Percentiles rank a stretch among this genome's conserved stretches.
These are phyloP conservation scores for Alternaria triticimaculans DNA, from an alignment of 2,329 filamentous ascomycete genomes.

Conservation along the genomic window DNA sequence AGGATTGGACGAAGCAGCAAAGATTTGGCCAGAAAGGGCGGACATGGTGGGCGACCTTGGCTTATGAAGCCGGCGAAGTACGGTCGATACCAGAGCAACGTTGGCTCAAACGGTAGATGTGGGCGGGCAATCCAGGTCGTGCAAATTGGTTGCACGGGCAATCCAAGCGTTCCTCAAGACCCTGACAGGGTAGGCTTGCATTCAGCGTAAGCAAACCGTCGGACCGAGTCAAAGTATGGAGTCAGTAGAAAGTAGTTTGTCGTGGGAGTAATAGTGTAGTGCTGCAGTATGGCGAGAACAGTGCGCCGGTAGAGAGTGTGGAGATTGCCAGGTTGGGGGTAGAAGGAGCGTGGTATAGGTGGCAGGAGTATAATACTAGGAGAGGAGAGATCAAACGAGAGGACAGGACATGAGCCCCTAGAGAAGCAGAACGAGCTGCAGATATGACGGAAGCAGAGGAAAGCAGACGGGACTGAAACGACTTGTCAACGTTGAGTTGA, in stretches of 20 bases:
- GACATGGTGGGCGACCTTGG: constrained; percentile 16
- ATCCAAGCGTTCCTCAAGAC: constrained; percentile 7
- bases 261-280: not conserved
- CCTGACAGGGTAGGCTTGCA: constrained; percentile 18
- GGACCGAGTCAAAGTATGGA: constrained; percentile 8
- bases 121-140: constrained; percentile 11
- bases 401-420: constrained; percentile 41
- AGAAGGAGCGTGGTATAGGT: constrained; percentile 39
- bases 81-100: not conserved
- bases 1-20: constrained; percentile 22
- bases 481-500: constrained; percentile 31
- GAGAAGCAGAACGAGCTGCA: constrained; percentile 27
- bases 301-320: constrained; percentile 20
- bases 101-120: constrained; percentile 7
- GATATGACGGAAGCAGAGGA: constrained; percentile 31
- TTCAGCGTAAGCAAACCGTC: constrained; percentile 5
- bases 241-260: not conserved
- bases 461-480: constrained; percentile 40
- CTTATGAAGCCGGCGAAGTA: constrained; percentile 12
- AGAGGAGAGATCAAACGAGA: constrained; percentile 46
- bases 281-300: constrained; percentile 19
- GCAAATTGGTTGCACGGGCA: constrained; percentile 13
- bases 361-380: constrained; percentile 28
- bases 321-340: constrained; percentile 16
- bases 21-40: constrained; percentile 19